phyloP scores from a whole-genome alignment of 352 stramenopile genomes.

The Pythium aquatile region DNA sequence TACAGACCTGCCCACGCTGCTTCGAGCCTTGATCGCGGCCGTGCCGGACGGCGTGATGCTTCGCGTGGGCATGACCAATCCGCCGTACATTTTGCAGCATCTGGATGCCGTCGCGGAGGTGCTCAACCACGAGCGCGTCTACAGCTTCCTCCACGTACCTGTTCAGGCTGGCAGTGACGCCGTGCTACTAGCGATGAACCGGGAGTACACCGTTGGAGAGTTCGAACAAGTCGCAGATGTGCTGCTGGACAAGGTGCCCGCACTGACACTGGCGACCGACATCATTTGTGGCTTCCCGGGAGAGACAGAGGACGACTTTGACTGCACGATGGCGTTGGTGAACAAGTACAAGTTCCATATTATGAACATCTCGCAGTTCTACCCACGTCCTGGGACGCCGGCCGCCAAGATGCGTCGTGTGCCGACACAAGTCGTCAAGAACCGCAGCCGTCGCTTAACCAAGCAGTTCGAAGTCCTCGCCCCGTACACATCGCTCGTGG shows the following conservation, averaged over 20 bases:
- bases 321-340: slow-evolving; percentile 86
- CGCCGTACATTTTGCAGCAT: slow-evolving; percentile 90
- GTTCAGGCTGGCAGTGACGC: slow-evolving; percentile 88
- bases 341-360: slow-evolving; percentile 89
- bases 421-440: slow-evolving; percentile 87
- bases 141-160: slow-evolving; percentile 90
- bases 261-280: slow-evolving; percentile 89
- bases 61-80: slow-evolving; percentile 92
- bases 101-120: slow-evolving; percentile 79
- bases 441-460: slow-evolving; percentile 79
- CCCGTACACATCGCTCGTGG: slow-evolving; percentile 74
- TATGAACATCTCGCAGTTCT: slow-evolving; percentile 94
- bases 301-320: slow-evolving; percentile 89
- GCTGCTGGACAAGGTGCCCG: slow-evolving; percentile 69
- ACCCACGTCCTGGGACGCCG: slow-evolving; percentile 88
- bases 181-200: slow-evolving; percentile 90
- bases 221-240: slow-evolving; percentile 78
- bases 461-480: slow-evolving; percentile 84
- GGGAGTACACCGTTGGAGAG: slow-evolving; percentile 86
- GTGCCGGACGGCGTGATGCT: slow-evolving; percentile 84
- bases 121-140: slow-evolving; percentile 83
- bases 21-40: slow-evolving; percentile 66
- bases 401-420: slow-evolving; percentile 90
- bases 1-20: slow-evolving; percentile 69
- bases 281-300: slow-evolving; percentile 92